Base-by-base conservation (phyloP, 1,284 basidiomycete genomes). In the Cryptococcus wingfieldii region DNA sequence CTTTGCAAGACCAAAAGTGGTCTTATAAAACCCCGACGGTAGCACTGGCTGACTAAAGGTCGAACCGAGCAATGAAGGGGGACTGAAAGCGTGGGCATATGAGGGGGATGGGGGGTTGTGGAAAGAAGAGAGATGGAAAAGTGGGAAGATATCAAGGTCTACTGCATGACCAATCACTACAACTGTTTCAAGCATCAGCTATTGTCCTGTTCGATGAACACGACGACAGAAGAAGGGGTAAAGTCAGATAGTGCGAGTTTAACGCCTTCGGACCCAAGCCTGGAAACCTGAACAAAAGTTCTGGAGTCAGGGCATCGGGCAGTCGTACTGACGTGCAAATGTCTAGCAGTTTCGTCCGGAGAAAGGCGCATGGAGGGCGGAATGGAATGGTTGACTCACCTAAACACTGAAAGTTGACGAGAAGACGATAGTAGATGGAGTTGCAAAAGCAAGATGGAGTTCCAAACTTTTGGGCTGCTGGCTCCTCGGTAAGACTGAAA, bases 241-340 rank as follows among this genome's bases (percentile, higher is more conserved):
- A 41, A 28, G 44, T 58, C 66, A 67, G 66, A 66, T 64, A 63
- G 62, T 68, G 68, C 68, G 68, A 68, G 46, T 42, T 64, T 62
- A 66, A 70, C 66, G 61, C 68, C 51, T 66, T 58, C 62, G 51
- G 37, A 51, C 52, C 46, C 53, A 34, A 38, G 39, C 34, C 28
- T n/a, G 38, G 44, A 27, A 25, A 25, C 43, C 16, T 12, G 16
- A 27, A 25, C 27, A 18, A 16, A 46, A 38, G 47, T 14, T 52
- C 53, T 41, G 47, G 48, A 16, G 53, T 16, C 42, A 44, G 38
- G 37, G 19, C 46, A 45, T 37, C 27, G 54, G 43, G 47, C 47
- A 47, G 61, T 70, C 66, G 68, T 70, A 67, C 68, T 70, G 68
- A 70, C 68, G 68, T 70, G 68, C 68, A 70, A 70, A 70, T 62